Base-by-base conservation (phyloP, 2,329 filamentous ascomycete genomes). In the Raffaelea albimanens region DNA sequence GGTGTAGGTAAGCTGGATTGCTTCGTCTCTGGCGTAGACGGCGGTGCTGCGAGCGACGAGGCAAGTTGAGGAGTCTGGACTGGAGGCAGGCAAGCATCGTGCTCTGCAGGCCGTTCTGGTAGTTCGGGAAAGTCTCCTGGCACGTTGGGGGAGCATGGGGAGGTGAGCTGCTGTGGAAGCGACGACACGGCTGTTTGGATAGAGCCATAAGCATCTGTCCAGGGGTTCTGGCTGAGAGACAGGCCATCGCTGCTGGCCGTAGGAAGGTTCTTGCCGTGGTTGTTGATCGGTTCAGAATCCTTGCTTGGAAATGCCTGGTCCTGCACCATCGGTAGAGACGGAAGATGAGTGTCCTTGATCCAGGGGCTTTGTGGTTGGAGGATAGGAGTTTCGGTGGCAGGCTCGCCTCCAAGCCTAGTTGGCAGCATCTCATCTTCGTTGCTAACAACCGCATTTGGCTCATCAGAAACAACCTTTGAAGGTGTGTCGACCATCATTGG, bases 1-100 rank as follows among this genome's bases (percentile, higher is more conserved):
- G 72, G 68, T 1, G 70, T 72, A 2, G 63, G 61, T 29, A 64
- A 54, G 49, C 59, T 54, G 20, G 61, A 62, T 3, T 51, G 55
- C 18, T 56, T 56, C 18, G 53, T 58, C 25, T 57, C 54, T 2
- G 58, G 57, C 4, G 55, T 57, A n/a, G 59, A 59, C 31, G 62
- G 56, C 29, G 59, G 49, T 1, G 43, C 51, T 4, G 14, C 36
- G 3, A 44, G 9, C 2, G 52, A 50, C 2, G 52, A 47, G 3
- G 42, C 46, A 4, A 33, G 18, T 8, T 41, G 11, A 0, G 44
- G 21, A 3, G 41, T 25, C 5, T 39, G 39, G 2, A 38, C 18
- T 14, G 34, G 33, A 3, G 41, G 41, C 9, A 41, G 18, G 39
- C 40, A 23, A 1, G 25, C 23, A 19, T 25, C 29, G 14, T 33